Base-by-base conservation (phyloP, 768 basidiomycete genomes). In the Lentinula sp. region DNA sequence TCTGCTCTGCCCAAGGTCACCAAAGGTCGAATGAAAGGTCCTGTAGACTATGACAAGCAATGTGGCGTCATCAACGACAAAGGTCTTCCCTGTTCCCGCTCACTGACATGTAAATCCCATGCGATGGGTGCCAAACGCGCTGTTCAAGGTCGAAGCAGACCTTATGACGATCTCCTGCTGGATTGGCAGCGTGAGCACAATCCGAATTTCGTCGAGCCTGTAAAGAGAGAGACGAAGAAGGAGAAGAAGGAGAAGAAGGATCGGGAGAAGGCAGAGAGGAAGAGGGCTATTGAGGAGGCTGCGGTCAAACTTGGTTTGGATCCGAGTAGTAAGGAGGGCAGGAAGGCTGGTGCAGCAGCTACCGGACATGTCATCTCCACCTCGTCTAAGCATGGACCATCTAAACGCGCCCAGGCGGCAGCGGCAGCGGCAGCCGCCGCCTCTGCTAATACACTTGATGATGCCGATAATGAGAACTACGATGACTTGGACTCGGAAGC, bases 1-100 rank as follows among this genome's bases (percentile, higher is more conserved):
- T 89, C 88, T 67, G 78, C 85, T 0, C 74, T 81, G 4, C 72
- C 88, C 34, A 89, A 91, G 71, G 78, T 89, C 55, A 90, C 85
- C 18, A 92, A 91, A 71, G 87, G 89, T 16, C 85, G 91, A 49
- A 74, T 83, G 62, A 92, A 92, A 67, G 91, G 92, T 1, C 94
- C 95, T 3, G 85, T 96, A 54, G 89, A 98, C 73, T 85, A 87
- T 64, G 93, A 97, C 76, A 87, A 84, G 60, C 95, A 97, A 65
- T 98, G 96, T 67, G 95, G 96, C 55, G 96, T 98, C 40, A 96
- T 97, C 71, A 98, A 96, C 75, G 95, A 96, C 75, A 97, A 97
- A 73, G 83, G 83, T 48, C 76, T 93, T 6, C 94, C 93, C 0
- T 99, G 96, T 70, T 93, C 94, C 11, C 91, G 96, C 31, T 94